Evolutionary conservation across 2,329 filamentous ascomycete genomes (phyloP).

Genomic region (Penicillium frequentans): DNA sequence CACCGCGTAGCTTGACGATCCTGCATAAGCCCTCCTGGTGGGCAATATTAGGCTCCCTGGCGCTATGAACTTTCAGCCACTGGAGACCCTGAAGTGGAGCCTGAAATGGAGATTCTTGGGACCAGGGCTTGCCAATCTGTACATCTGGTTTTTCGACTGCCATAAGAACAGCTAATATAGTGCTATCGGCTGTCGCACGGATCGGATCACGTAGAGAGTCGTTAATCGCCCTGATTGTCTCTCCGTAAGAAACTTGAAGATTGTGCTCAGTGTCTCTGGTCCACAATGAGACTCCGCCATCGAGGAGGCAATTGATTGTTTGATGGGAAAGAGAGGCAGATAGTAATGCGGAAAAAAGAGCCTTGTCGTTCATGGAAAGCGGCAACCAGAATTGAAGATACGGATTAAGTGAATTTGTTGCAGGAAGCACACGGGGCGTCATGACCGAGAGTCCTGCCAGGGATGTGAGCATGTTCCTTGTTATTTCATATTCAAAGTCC

Average conservation of each 20-base stretch:
- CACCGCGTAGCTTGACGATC: neutral
- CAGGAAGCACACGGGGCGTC: slow-evolving; percentile 1
- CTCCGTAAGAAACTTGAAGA: neutral
- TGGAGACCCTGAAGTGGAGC: slow-evolving; percentile 1
- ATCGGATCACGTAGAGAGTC: neutral
- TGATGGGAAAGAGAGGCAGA: neutral
- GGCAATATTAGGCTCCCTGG: neutral
- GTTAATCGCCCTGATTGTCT: neutral
- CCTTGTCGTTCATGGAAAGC: neutral
- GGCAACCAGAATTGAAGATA: slow-evolving; percentile 1
- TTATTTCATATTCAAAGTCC: neutral
- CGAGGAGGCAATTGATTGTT: neutral
- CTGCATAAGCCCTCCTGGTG: neutral
- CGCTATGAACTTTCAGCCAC: neutral
- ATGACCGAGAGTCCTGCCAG: neutral
- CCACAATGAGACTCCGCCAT: neutral
- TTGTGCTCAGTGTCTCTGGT: neutral
- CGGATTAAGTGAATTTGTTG: neutral
- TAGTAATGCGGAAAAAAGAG: neutral
- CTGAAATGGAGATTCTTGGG: neutral
- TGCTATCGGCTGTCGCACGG: neutral
- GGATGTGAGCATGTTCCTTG: neutral
- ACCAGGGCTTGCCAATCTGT: neutral
- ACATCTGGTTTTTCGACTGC: neutral
- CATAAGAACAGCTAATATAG: neutral